Base-by-base conservation (phyloP, 371 early-diverging fungal genomes). In the Lichtheimia ramosa region DNA sequence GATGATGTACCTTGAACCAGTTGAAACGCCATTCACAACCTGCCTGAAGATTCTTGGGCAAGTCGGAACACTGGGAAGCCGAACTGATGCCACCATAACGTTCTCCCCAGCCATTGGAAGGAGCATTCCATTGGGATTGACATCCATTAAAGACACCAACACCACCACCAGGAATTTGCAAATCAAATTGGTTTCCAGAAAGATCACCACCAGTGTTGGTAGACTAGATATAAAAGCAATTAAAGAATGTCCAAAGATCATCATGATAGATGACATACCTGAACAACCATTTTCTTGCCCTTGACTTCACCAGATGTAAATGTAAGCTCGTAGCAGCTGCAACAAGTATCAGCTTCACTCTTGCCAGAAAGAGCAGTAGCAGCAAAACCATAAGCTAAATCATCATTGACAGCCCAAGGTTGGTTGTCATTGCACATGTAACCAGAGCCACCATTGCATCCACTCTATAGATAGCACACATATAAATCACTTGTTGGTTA, bases 161-260 rank as follows among this genome's bases (percentile, higher is more conserved):
- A 46, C 81, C 81, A 34, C 79, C 79, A 28, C 78, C 81, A 40
- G 81, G 81, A 5, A 80, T 64, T 43, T 74, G 80, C n/a, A 80
- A 50, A 57, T 80, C 81, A 57, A 80, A 80, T 50, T 75, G 73
- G 46, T 70, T 73, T n/a, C 49, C 48, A 16, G 67, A 67, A 5
- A 75, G 59, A 53, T 80, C 79, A 39, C 67, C 68, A 52, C 81
- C 81, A 43, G 73, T 76, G 64, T 80, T 80, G 56, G 34, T 34
- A 34, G 34, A 34, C 34, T 34, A 34, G 2, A 34, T 34, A 34
- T 8, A 34, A 34, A 34, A 8, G 10, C 10, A n/a, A 34, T 34
- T 34, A 34, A 34, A 34, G 34, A 34, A 34, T 34, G 34, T 1
- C 1, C 34, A 34, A 8, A 0, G 1, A 34, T 34, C 34, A 6